Evolutionary conservation across 2,329 filamentous ascomycete genomes (phyloP).

Genomic region (Talaromyces funiculosus): DNA sequence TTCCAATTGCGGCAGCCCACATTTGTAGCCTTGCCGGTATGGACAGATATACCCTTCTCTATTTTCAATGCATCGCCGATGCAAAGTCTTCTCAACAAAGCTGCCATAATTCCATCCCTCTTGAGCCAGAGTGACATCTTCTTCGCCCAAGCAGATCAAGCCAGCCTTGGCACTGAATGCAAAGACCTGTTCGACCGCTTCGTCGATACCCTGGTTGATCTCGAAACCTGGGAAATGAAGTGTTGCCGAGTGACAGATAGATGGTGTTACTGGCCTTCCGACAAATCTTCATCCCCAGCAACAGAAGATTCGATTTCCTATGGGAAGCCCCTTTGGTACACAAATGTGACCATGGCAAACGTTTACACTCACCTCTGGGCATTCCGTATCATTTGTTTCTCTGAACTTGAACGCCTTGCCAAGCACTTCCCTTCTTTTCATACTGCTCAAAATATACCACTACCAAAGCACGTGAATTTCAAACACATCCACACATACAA

Average conservation of each 20-base stretch:
- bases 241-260: neutral
- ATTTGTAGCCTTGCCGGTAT: slow-evolving; percentile 28
- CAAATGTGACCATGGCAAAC: slow-evolving; percentile 35
- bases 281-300: neutral
- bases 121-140: slow-evolving; percentile 20
- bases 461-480: neutral
- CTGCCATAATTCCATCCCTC: slow-evolving; percentile 25
- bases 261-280: neutral
- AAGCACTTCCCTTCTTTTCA: neutral
- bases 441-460: neutral
- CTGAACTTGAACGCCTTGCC: slow-evolving; percentile 22
- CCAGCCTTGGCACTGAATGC: neutral
- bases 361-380: slow-evolving; percentile 36
- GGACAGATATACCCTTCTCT: slow-evolving; percentile 30
- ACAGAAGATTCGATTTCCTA: neutral
- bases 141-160: neutral
- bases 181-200: neutral
- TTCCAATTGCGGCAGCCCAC: slow-evolving; percentile 25
- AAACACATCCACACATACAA: neutral
- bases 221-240: neutral
- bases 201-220: neutral
- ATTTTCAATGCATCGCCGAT: slow-evolving; percentile 23
- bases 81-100: slow-evolving; percentile 30
- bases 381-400: slow-evolving; percentile 33
- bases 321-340: slow-evolving; percentile 25